phyloP scores from a whole-genome alignment of 1,139 yeast species.

The Petasospora rhodanensis region DNA sequence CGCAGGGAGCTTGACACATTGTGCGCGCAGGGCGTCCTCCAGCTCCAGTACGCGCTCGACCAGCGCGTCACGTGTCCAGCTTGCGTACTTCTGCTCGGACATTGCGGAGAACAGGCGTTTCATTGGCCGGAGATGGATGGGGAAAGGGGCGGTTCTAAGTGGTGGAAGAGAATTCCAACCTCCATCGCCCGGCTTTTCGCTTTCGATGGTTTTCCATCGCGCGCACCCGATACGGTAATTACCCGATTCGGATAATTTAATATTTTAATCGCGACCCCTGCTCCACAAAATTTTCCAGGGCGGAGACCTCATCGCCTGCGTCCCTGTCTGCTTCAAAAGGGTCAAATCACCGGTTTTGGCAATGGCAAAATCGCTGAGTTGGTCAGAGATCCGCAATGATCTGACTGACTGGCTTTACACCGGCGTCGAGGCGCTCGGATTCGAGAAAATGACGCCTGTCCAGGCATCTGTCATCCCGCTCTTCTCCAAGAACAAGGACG shows the following conservation, averaged over 20 bases:
- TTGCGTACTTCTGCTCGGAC: constrained; percentile 22
- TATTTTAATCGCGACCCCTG: no score
- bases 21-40: constrained; percentile 3
- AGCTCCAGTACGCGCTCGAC: constrained; percentile 25
- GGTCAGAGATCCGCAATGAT: constrained; percentile 32
- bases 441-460: constrained; percentile 87
- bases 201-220: no score
- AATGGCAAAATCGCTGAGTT: constrained; percentile 28
- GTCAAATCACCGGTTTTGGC: background rate
- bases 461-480: constrained; percentile 95
- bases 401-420: constrained; percentile 42
- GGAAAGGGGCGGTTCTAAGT: no score
- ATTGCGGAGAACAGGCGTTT: no score
- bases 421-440: constrained; percentile 73
- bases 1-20: constrained; percentile 3
- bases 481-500: constrained; percentile 85
- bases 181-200: no score
- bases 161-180: no score
- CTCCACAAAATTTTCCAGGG: no score
- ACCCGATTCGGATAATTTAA: no score
- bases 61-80: constrained; percentile 39
- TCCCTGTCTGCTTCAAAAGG: no score
- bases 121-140: no score
- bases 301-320: constrained; percentile 4
- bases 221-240: no score